These are phyloP conservation scores for Aaosphaeria pasadenensis DNA, from an alignment of 2,329 filamentous ascomycete genomes.

Conservation along the genomic window DNA sequence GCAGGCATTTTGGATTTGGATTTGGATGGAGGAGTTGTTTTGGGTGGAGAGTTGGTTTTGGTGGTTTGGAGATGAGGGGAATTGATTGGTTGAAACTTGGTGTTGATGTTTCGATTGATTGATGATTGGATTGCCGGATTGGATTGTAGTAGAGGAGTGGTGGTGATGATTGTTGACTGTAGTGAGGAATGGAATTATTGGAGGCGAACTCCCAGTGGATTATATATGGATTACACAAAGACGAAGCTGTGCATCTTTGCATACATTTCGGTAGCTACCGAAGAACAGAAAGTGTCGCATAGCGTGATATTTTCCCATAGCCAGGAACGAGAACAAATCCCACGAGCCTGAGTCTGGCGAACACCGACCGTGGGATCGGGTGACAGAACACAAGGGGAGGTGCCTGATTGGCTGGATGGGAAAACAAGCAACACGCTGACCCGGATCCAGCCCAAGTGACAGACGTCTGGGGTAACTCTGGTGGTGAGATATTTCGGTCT, in stretches of 20 bases:
- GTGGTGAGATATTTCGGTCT: neutral
- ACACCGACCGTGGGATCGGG: neutral
- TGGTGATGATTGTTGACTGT: neutral
- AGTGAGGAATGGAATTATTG: no score
- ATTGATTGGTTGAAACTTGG: neutral
- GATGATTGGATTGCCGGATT: no score
- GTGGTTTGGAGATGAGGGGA: neutral
- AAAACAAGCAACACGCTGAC: neutral
- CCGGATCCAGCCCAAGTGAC: neutral
- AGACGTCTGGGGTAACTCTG: neutral
- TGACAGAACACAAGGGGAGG: neutral
- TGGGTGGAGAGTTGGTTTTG: neutral
- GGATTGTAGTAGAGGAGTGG: neutral
- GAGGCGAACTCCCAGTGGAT: no score
- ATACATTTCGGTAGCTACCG: no score
- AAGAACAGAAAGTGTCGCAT: no score
- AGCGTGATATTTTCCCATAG: neutral
- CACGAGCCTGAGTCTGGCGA: neutral
- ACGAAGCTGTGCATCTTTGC: no score
- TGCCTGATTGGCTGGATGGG: neutral
- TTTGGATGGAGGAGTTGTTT: neutral
- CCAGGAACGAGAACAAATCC: neutral
- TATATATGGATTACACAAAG: no score
- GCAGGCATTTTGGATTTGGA: slow-evolving; percentile 23
- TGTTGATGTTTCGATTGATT: neutral